phyloP scores from a whole-genome alignment of 2,329 filamentous ascomycete species.

The Botrytis fabae region DNA sequence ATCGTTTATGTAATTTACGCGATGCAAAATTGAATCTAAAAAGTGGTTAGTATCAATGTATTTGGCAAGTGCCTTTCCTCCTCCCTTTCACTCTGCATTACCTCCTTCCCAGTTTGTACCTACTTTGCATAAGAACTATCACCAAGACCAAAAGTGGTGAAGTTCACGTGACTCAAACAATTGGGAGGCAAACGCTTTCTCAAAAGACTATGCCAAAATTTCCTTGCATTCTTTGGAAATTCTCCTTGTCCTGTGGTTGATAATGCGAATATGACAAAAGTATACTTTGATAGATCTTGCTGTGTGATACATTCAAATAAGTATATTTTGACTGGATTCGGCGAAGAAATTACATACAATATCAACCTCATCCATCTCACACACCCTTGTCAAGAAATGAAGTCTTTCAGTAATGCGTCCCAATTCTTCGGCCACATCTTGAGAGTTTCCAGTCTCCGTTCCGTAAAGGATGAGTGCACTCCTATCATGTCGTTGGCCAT shows the following conservation, averaged over 20 bases:
- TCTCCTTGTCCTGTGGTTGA: slow-evolving; percentile 96
- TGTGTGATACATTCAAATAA: slow-evolving; percentile 39
- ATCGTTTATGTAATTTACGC: slow-evolving; percentile 80
- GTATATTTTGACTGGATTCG: slow-evolving; percentile 23
- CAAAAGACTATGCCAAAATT: slow-evolving; percentile 83
- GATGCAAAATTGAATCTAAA: slow-evolving; percentile 87
- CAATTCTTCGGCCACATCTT: slow-evolving; percentile 86
- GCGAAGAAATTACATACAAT: slow-evolving; percentile 58
- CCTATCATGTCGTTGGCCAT: slow-evolving; percentile 41
- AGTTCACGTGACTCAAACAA: slow-evolving; percentile 68
- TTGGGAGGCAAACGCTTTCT: slow-evolving; percentile 72
- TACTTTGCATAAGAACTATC: slow-evolving; percentile 94
- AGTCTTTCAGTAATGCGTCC: slow-evolving; percentile 72
- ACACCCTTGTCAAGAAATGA: slow-evolving; percentile 73
- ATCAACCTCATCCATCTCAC: slow-evolving; percentile 71
- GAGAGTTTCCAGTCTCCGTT: slow-evolving; percentile 91
- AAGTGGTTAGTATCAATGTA: slow-evolving; percentile 24
- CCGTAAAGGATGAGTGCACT: slow-evolving; percentile 79
- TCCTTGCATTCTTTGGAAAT: slow-evolving; percentile 76
- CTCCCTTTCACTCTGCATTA: background rate
- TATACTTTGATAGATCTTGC: slow-evolving; percentile 53
- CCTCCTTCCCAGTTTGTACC: slow-evolving; percentile 31
- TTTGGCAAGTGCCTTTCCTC: background rate
- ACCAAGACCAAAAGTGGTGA: slow-evolving; percentile 86
- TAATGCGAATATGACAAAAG: slow-evolving; percentile 73